phyloP scores from a whole-genome alignment of 805 yeast genomes.

The Candida xyloterini region DNA sequence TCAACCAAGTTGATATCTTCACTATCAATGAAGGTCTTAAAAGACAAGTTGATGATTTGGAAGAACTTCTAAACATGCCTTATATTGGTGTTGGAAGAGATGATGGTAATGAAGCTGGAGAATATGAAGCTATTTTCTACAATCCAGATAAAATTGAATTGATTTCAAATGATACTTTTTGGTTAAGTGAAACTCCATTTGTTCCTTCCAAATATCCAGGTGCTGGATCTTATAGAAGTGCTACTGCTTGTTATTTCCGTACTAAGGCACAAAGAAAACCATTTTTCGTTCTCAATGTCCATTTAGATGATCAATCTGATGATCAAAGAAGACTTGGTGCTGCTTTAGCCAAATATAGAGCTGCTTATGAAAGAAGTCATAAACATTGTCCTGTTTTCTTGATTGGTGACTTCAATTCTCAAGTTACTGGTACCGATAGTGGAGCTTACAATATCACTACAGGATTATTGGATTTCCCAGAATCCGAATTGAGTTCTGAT shows the following conservation, averaged over 20 bases:
- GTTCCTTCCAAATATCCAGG: slow-evolving; percentile 44
- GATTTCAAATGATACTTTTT: slow-evolving; percentile 41
- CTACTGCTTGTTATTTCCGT: slow-evolving; percentile 36
- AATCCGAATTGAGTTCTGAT: slow-evolving; percentile 14
- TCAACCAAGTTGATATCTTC: slow-evolving; percentile 35
- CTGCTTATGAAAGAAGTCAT: slow-evolving; percentile 36
- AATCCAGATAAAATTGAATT: slow-evolving; percentile 37
- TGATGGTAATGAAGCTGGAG: slow-evolving; percentile 50
- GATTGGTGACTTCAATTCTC: slow-evolving; percentile 59
- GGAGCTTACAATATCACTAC: slow-evolving; percentile 33
- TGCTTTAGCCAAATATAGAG: slow-evolving; percentile 37
- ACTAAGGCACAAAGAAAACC: slow-evolving; percentile 32
- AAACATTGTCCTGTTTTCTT: slow-evolving; percentile 39
- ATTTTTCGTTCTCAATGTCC: slow-evolving; percentile 44
- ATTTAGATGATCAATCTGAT: slow-evolving; percentile 48
- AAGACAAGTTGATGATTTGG: slow-evolving; percentile 45
- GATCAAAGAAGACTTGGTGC: slow-evolving; percentile 46
- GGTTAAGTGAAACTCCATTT: slow-evolving; percentile 56
- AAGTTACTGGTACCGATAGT: slow-evolving; percentile 39
- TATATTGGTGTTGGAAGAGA: slow-evolving; percentile 54
- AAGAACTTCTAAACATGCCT: slow-evolving; percentile 29
- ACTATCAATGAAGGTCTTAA: slow-evolving; percentile 47
- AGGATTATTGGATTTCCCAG: slow-evolving; percentile 15
- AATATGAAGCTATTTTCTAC: slow-evolving; percentile 48
- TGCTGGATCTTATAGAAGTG: slow-evolving; percentile 40